Evolutionary conservation across 345 rosid species (phyloP), one percentile per base, ranked within the genome.

Genomic region (Pelargonium nanum): DNA sequence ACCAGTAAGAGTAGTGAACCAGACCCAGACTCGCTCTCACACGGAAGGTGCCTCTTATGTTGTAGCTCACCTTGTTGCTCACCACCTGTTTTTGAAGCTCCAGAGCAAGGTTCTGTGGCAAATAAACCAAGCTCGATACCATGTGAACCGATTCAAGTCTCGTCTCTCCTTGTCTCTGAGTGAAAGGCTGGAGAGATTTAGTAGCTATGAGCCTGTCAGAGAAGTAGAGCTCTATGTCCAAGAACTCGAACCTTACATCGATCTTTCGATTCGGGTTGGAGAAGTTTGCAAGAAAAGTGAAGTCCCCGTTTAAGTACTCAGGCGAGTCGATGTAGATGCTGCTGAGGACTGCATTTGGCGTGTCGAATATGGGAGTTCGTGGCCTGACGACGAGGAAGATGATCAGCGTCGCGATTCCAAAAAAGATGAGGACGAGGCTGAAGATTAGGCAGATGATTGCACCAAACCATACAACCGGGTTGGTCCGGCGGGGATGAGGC

Each of bases 181-280:
- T 61, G 70, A 91, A 91, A 17, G 96, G 90, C 77, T 80, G 75
- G 63, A 85, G 54, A 55, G 74, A 70, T 70, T 85, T 90, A 48
- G 69, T 65, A 21, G 88, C 85, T 15, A 89, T 77, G 52, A 71
- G 68, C 63, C 72, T 82, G 79, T 89, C 65, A 1, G 57, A 69
- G 59, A 92, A 92, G 73, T 76, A 92, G 65, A 92, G 94, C 71
- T 82, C 83, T 44, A 85, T 65, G 2, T 67, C 68, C 34, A 77
- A 64, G 56, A 74, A 61, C 78, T 87, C 93, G 26, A 86, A 89
- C 65, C 80, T 84, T 40, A 84, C 72, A 34, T 77, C 76, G 16
- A 89, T 71, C 72, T 84, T 89, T 68, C 68, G 69, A 67, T 89
- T 89, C 13, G 91, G 96, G 68, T 92, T 92, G 63, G 95, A 79